Percentiles rank a stretch among this genome's conserved stretches.
phyloP scores from a whole-genome alignment of 2,329 filamentous ascomycete species.

The Plenodomus lindquistii region DNA sequence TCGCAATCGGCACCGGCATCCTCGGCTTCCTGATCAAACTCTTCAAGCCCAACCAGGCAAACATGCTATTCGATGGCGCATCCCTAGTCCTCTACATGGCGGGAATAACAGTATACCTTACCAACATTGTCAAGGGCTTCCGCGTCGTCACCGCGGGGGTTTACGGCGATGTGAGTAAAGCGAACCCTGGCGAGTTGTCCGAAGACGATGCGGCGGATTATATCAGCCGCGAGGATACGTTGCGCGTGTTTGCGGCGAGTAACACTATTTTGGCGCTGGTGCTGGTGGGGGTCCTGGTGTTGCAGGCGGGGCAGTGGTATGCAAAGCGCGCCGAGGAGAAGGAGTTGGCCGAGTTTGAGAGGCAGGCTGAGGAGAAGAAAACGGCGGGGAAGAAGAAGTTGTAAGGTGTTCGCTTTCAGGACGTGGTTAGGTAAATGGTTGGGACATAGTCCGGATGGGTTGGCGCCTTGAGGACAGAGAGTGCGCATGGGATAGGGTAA shows the following conservation, averaged over 20 bases:
- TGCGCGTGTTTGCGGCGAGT: constrained; percentile 89
- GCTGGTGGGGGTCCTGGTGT: constrained; percentile 83
- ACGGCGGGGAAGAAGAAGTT: constrained; percentile 42
- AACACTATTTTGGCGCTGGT: constrained; percentile 96
- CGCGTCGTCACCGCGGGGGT: constrained; percentile 76
- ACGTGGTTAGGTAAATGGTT: too few relatives aligned
- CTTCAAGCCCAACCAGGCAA: constrained; percentile 89
- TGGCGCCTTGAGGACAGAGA: too few relatives aligned
- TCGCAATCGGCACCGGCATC: constrained; percentile 85
- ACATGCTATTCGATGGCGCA: constrained; percentile 89
- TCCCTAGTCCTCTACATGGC: constrained; percentile 76
- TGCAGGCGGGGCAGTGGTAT: constrained; percentile 99
- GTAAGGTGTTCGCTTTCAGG: constrained; percentile 6
- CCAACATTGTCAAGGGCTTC: constrained; percentile 95
- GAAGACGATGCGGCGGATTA: constrained; percentile 59
- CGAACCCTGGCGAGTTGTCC: constrained; percentile 34
- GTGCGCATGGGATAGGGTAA: too few relatives aligned
- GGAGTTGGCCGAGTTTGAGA: constrained; percentile 70
- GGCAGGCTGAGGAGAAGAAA: constrained; percentile 43
- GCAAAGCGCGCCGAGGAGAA: constrained; percentile 90
- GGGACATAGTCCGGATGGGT: too few relatives aligned
- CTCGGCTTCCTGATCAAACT: constrained; percentile 91
- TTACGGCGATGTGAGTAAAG: constrained; percentile 57
- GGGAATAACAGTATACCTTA: constrained; percentile 88
- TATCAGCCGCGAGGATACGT: constrained; percentile 82